Conservation (phyloP, 1,284 basidiomycete genomes). For the Porogramme epimiltina region DNA sequence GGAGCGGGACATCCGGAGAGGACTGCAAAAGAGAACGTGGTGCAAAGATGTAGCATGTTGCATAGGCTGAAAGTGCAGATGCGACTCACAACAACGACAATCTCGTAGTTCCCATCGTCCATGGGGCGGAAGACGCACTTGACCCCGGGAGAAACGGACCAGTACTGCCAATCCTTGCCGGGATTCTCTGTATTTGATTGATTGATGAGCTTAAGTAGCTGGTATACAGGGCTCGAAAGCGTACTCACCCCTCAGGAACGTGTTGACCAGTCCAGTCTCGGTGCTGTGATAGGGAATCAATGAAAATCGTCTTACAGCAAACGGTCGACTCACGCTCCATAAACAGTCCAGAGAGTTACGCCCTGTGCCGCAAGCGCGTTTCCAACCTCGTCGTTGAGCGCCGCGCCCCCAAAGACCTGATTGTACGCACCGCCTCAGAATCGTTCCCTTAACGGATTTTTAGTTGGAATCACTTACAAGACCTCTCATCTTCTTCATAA, state of each 20-base stretch:
- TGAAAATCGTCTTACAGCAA: not conserved
- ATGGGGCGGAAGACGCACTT: not conserved
- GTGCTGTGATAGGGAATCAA: not conserved
- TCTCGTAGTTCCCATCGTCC: not conserved
- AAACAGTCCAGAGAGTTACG: slow-evolving; percentile 9
- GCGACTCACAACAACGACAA: not conserved
- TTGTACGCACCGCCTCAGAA: not conserved
- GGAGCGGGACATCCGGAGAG: not conserved
- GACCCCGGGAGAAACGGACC: not conserved
- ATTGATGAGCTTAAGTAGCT: not conserved
- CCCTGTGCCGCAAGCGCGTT: slow-evolving; percentile 10
- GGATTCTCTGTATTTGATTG: not conserved
- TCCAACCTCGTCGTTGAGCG: slow-evolving; percentile 12
- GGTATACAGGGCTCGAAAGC: not conserved
- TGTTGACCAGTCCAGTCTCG: not conserved
- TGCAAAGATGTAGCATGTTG: too few relatives aligned
- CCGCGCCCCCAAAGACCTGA: slow-evolving; percentile 13
- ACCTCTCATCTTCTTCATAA: slow-evolving; percentile 19
- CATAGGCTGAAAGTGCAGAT: not conserved
- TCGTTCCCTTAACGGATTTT: too few relatives aligned
- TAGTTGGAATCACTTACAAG: too few relatives aligned
- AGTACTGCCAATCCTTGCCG: not conserved
- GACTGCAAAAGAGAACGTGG: not conserved
- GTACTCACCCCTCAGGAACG: not conserved
- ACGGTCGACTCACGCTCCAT: slow-evolving; percentile 8